These are phyloP conservation scores for Paraconiothyrium brasiliense DNA, from an alignment of 2,329 filamentous ascomycete genomes.

Conservation along the genomic window DNA sequence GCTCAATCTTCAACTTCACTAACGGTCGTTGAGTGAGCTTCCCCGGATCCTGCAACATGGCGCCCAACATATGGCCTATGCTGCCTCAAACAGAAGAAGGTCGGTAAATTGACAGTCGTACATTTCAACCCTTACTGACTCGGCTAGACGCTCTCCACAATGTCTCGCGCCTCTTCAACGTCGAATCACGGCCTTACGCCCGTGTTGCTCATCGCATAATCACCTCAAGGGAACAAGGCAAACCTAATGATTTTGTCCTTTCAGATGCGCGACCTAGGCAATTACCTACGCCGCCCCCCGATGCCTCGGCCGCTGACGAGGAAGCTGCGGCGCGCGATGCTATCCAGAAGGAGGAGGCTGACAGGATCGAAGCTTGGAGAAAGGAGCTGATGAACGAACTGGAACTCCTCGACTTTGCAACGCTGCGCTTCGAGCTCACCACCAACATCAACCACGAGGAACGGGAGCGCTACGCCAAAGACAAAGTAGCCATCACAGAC, in stretches of 20 bases:
- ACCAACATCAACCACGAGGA: conserved; percentile 83
- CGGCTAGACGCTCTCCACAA: conserved; percentile 81
- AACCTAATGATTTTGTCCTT: conserved; percentile 57
- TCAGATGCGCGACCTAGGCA: conserved; percentile 65
- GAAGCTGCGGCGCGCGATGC: conserved; percentile 55
- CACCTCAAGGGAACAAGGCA: conserved; percentile 60
- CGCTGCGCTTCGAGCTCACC: conserved; percentile 88
- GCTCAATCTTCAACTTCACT: neutral
- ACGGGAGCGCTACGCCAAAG: conserved; percentile 81
- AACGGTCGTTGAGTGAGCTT: neutral
- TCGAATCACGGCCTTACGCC: conserved; percentile 93
- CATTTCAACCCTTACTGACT: conserved; percentile 23
- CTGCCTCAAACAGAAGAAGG: conserved; percentile 78
- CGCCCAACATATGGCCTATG: conserved; percentile 65
- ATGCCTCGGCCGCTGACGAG: conserved; percentile 59
- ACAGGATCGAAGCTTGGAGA: conserved; percentile 73
- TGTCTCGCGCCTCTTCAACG: conserved; percentile 77
- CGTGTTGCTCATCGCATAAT: conserved; percentile 85
- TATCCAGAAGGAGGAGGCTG: conserved; percentile 60
- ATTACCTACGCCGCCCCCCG: conserved; percentile 73
- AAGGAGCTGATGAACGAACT: conserved; percentile 90
- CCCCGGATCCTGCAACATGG: conserved; percentile 50
- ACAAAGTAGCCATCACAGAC: conserved; percentile 80
- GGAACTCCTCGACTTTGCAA: conserved; percentile 83
- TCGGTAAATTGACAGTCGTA: conserved; percentile 22